Percentiles rank a stretch among this genome's conserved stretches.
These are phyloP conservation scores for Gamsiella multidivaricata DNA, from an alignment of 192 early-diverging fungal genomes.

Conservation along the genomic window DNA sequence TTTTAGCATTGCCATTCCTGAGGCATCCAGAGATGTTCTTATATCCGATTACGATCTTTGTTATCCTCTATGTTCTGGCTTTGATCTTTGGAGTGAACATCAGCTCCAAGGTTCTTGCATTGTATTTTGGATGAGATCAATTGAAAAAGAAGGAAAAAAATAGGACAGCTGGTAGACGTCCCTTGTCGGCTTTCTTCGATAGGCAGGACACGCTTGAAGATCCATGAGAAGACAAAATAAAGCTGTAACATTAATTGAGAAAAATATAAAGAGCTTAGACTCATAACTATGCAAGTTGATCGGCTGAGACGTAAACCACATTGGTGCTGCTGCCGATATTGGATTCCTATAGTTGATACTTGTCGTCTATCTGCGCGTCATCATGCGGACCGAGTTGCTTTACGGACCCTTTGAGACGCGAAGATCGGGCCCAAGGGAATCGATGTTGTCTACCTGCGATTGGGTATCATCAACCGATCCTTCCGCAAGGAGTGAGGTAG, in stretches of 20 bases:
- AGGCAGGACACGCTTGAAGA: no score
- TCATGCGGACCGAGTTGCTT: constrained; percentile 59
- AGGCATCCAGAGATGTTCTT: constrained; percentile 89
- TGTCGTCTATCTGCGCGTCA: constrained; percentile 57
- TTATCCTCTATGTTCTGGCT: constrained; percentile 68
- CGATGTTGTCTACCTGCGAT: constrained; percentile 51
- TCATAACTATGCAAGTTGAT: no score
- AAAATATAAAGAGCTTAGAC: no score
- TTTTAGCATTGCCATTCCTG: constrained; percentile 90
- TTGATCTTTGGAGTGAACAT: constrained; percentile 81
- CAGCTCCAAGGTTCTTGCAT: constrained; percentile 75
- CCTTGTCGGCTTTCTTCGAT: no score
- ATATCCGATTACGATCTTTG: constrained; percentile 82
- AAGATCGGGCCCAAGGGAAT: constrained; percentile 61
- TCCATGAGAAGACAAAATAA: no score
- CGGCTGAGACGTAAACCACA: no score
- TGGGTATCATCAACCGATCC: constrained; percentile 23
- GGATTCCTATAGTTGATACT: constrained; percentile 44
- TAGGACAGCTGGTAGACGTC: no score
- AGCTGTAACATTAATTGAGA: no score
- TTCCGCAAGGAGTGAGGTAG: constrained; percentile 34
- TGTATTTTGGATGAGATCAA: constrained; percentile 89
- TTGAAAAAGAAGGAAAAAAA: background rate
- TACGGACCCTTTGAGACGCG: constrained; percentile 57
- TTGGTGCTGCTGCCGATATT: no score